Percentiles rank a stretch among this genome's conserved stretches.
Evolutionary conservation across 257 asterid genomes (phyloP).

Genomic region (Nicotiana paniculata): DNA sequence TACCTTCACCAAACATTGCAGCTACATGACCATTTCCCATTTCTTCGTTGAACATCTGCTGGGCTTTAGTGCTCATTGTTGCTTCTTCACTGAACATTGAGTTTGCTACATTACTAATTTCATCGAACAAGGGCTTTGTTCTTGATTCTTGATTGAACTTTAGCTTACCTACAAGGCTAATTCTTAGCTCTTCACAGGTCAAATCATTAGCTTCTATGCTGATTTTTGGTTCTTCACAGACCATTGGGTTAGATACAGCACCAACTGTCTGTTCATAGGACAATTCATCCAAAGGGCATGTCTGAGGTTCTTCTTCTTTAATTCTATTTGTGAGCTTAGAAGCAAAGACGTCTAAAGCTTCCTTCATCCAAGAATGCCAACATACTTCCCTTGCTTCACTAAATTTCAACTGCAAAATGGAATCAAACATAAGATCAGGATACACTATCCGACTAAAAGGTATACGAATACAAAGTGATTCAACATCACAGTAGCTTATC

Average conservation of each 20-base stretch:
- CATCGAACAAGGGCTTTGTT: not conserved
- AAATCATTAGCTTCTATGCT: conserved; percentile 5
- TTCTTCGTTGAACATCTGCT: conserved; percentile 2
- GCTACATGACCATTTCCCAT: not conserved
- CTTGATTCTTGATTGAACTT: not conserved
- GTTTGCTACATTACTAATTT: conserved; percentile 1
- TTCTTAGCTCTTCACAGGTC: conserved; percentile 8
- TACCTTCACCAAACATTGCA: not conserved
- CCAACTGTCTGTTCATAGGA: not conserved
- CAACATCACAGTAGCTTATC: not conserved
- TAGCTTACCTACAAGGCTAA: conserved; percentile 4
- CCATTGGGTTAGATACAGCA: not conserved
- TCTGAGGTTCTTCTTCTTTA: conserved; percentile 5
- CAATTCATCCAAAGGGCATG: conserved; percentile 5
- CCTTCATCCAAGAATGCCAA: conserved; percentile 77
- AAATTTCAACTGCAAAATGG: conserved; percentile 49
- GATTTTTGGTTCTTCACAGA: not conserved
- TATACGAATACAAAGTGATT: not conserved
- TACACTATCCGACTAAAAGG: not conserved
- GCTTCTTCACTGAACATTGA: conserved; percentile 10
- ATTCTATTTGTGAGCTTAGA: conserved; percentile 18
- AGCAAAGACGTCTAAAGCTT: conserved; percentile 65
- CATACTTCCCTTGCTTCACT: conserved; percentile 71
- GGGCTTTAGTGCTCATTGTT: not conserved
- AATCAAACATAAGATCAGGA: not conserved